These are phyloP conservation scores for Melanogaster broomeanus DNA, from an alignment of 768 basidiomycete genomes.

Conservation along the genomic window DNA sequence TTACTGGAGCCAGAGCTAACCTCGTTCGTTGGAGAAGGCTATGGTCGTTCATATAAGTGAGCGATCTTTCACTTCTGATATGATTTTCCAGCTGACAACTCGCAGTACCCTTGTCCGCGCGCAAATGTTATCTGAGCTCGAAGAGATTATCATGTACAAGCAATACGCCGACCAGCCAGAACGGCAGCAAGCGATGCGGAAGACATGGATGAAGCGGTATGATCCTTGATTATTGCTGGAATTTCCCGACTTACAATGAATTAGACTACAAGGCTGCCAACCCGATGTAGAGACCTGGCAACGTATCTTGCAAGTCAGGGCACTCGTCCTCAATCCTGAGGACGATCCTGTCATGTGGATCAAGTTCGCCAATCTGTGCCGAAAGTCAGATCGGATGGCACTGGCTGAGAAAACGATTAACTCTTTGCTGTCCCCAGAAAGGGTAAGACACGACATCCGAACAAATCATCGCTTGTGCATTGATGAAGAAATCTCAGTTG, in stretches of 20 bases:
- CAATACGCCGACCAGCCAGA: slow-evolving; percentile 93
- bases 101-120: slow-evolving; percentile 91
- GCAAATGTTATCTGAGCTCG: slow-evolving; percentile 97
- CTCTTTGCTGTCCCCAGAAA: slow-evolving; percentile 78
- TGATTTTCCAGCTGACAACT: slow-evolving; percentile 13
- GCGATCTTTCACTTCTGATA: slow-evolving; percentile 20
- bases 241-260: not conserved
- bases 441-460: slow-evolving; percentile 39
- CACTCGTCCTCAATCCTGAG: slow-evolving; percentile 88
- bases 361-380: slow-evolving; percentile 96
- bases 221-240: slow-evolving; percentile 3
- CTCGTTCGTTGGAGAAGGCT: slow-evolving; percentile 91
- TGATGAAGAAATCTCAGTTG: slow-evolving; percentile 25
- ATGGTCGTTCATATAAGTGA: slow-evolving; percentile 96
- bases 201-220: slow-evolving; percentile 97
- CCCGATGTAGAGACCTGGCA: slow-evolving; percentile 99
- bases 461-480: not conserved
- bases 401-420: slow-evolving; percentile 97
- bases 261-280: slow-evolving; percentile 90
- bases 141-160: slow-evolving; percentile 97
- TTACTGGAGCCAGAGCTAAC: slow-evolving; percentile 88
- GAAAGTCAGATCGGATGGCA: slow-evolving; percentile 92
- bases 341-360: slow-evolving; percentile 99
- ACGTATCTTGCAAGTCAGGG: slow-evolving; percentile 92
- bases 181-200: slow-evolving; percentile 85